Base-by-base conservation (phyloP, 1,284 basidiomycete species). In the Ustilago cynodontis region DNA sequence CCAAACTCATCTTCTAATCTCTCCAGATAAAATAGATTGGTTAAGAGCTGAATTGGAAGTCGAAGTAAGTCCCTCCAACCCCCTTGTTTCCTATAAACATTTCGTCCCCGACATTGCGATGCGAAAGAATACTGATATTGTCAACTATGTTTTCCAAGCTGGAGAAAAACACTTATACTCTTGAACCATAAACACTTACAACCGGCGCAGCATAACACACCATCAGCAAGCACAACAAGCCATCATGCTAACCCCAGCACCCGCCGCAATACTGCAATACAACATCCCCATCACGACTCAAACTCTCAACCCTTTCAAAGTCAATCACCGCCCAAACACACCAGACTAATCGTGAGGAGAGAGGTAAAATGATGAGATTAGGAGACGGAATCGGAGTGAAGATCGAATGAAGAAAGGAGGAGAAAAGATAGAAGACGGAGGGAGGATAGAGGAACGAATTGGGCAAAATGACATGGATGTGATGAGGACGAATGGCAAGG, bases 1-100 rank as follows among this genome's bases (percentile, higher is more conserved):
- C 82, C 93, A 94, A 71, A 90, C 91, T 60, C 93, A 94, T 86
- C 83, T 95, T 0, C 90, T 95, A 52, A 92, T 94, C 85, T 92
- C 92, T 80, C 90, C 91, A 0, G 93, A 94, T 70, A 90, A 92
- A 61, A 91, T 94, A 81, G 92, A 91, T 76, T 88, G 90, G 43
- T 90, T 95, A 7, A 86, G 91, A 60, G 89, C 88, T 71, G 90
- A 92, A 74, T 88, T 95, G 28, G 93, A 94, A 82, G 84, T 89
- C 14, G 93, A 94, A 90, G 93, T 93, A 78, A 54, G 90, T 87
- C 20, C 10, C 28, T 16, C 18, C 39, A 18, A 7, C 18, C 16
- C 57, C 26, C 26, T 6, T 10, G n/a, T 18, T 29, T 9, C 7
- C 7, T n/a, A n/a, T n/a, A n/a, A n/a, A n/a, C n/a, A n/a, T n/a